Evolutionary conservation across 176 grass and related monocot species (phyloP).

Genomic region (Olyra latifolia): DNA sequence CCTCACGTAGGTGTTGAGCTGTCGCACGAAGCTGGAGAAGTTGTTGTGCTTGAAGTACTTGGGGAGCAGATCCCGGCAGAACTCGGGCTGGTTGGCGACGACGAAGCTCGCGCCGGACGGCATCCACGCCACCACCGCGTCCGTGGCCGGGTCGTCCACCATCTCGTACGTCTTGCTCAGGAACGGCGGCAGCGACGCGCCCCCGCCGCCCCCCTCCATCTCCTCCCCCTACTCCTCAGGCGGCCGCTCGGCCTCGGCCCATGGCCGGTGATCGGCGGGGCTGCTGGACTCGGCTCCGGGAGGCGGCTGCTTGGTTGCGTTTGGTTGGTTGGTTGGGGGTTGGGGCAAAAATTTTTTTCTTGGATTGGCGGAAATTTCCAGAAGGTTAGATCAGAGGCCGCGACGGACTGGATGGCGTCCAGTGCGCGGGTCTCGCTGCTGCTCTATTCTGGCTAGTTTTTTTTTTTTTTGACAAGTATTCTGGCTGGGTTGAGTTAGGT

Average conservation of each 20-base stretch:
- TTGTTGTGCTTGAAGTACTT: slow-evolving; percentile 99
- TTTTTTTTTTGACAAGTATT: background rate
- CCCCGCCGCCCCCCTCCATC: slow-evolving; percentile 50
- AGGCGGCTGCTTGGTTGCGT: slow-evolving; percentile 19
- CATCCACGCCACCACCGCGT: slow-evolving; percentile 81
- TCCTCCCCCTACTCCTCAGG: background rate
- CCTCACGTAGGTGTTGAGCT: slow-evolving; percentile 99
- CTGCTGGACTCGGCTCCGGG: background rate
- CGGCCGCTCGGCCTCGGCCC: background rate
- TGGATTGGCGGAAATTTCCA: slow-evolving; percentile 60
- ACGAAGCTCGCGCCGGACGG: slow-evolving; percentile 72
- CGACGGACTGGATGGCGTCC: background rate
- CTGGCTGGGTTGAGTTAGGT: slow-evolving; percentile 15
- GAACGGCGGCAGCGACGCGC: slow-evolving; percentile 77
- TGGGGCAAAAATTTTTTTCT: slow-evolving; percentile 26
- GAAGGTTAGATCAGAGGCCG: slow-evolving; percentile 22
- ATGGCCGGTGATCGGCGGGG: slow-evolving; percentile 35
- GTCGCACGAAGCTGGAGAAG: slow-evolving; percentile 97
- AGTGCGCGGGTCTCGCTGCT: background rate
- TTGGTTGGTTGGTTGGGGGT: slow-evolving; percentile 25
- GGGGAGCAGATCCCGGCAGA: slow-evolving; percentile 84
- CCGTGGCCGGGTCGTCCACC: slow-evolving; percentile 83
- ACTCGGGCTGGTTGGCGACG: slow-evolving; percentile 69
- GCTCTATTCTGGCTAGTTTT: background rate
- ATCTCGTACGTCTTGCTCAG: slow-evolving; percentile 98